These are phyloP conservation scores for Sporisorium scitamineum DNA, from an alignment of 1,284 basidiomycete genomes.

Conservation along the genomic window DNA sequence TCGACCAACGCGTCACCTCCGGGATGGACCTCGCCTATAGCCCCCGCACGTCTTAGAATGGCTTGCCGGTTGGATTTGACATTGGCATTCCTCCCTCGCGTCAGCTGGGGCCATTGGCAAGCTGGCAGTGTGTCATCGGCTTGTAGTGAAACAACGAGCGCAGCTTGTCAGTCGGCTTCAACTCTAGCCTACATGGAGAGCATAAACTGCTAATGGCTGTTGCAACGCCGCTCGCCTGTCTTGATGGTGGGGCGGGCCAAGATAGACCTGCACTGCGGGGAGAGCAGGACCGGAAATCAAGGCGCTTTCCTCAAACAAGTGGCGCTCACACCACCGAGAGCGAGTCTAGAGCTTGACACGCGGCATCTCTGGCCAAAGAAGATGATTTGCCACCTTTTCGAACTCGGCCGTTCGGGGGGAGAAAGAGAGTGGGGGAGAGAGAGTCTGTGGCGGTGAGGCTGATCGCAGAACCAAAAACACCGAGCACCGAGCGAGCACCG, in stretches of 20 bases:
- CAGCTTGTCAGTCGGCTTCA: neutral
- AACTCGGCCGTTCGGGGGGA: too few species aligned
- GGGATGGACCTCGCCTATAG: conserved; percentile 1
- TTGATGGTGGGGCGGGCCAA: neutral
- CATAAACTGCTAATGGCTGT: neutral
- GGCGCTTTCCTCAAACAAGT: neutral
- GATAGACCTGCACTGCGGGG: neutral
- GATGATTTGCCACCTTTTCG: neutral
- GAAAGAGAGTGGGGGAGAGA: neutral
- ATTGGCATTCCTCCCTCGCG: conserved; percentile 6
- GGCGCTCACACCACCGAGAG: neutral
- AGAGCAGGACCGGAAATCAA: neutral
- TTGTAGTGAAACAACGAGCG: neutral
- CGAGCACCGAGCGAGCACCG: conserved; percentile 33
- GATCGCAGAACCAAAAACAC: neutral
- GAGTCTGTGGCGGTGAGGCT: neutral
- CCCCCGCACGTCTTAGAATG: neutral
- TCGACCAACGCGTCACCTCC: conserved; percentile 4
- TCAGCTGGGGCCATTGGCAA: neutral
- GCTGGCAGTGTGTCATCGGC: neutral
- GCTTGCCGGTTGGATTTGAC: neutral
- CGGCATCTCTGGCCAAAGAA: too few species aligned
- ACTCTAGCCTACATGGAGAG: neutral
- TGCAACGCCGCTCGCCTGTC: neutral
- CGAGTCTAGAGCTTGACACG: neutral